Base-by-base conservation (phyloP, 2,329 filamentous ascomycete genomes). In the Aspergillus aculeatinus region DNA sequence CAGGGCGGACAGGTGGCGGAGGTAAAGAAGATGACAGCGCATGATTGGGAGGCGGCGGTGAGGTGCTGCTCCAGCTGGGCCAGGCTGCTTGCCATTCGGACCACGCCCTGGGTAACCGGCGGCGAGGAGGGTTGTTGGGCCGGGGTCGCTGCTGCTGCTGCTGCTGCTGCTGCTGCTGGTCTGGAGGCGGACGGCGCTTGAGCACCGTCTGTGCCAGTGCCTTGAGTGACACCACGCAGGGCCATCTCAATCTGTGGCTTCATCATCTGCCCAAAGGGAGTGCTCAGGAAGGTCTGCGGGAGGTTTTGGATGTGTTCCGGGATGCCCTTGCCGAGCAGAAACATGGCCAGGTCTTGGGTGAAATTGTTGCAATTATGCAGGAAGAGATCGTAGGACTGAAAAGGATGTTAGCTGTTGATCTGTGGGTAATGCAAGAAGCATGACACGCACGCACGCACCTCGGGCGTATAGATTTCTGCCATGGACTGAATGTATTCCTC, bases 311-410 rank as follows among this genome's bases (percentile, higher is more conserved):
- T 98, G 68, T 96, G 88, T 1, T 88, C 84, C 0, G 95, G 95
- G 61, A 98, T 98, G 2, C 91, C 90, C 67, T 88, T 90, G 23
- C 95, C 94, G 1, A 97, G 81, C 0, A 98, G 81, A 64, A 98
- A 98, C 75, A 91, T 95, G 63, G 91, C 82, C 66, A 98, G 88
- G 62, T 96, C 92, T 71, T 98, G 94, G 3, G 90, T 91, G 76
- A 98, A 99, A 76, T 97, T 97, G 79, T 98, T 99, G 80, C 94
- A 98, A 73, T 99, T 99, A 76, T 97, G 92, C 29, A 85, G 68
- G 79, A 91, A 96, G 5, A 97, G 80, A 71, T 97, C 92, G 71
- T 98, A 98, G 0, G 91, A 90, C 85, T 92, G 65, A 9, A 27
- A 55, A 51, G 67, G 60, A 64, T 58, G 62, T 25, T 58, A n/a